Evolutionary conservation across 2,329 filamentous ascomycete genomes (phyloP).

Genomic region (Nemania sp.): DNA sequence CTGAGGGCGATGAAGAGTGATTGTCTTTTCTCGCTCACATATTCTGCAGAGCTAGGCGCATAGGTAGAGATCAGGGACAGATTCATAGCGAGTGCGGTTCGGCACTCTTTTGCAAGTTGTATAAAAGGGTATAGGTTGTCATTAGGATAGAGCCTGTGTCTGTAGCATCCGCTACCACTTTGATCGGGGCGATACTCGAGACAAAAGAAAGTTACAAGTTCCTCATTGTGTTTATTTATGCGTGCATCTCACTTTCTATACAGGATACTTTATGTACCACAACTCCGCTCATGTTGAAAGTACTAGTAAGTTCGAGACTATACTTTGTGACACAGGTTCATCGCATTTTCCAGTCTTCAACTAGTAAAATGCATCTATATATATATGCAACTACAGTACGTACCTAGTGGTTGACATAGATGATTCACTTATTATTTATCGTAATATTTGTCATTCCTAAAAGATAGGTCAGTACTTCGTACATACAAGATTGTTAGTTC

Average conservation of each 20-base stretch:
- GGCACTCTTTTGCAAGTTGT: background rate
- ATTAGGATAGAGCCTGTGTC: too few relatives aligned
- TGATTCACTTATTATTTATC: too few relatives aligned
- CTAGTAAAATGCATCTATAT: too few relatives aligned
- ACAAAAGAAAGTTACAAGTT: background rate
- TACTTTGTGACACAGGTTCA: too few relatives aligned
- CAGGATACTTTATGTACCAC: background rate
- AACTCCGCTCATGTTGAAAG: too few relatives aligned
- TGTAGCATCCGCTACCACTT: background rate
- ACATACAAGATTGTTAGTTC: too few relatives aligned
- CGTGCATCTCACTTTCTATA: background rate
- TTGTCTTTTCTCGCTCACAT: background rate
- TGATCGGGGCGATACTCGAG: background rate
- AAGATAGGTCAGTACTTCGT: too few relatives aligned
- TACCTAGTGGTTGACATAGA: too few relatives aligned
- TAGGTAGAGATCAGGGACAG: background rate
- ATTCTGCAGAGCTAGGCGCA: background rate
- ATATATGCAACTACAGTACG: too few relatives aligned
- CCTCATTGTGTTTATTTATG: background rate
- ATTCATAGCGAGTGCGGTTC: background rate
- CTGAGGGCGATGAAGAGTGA: conserved; percentile 51
- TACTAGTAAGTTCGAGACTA: too few relatives aligned
- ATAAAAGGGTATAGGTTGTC: background rate
- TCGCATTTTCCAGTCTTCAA: too few relatives aligned
- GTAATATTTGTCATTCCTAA: too few relatives aligned